Base-by-base conservation (phyloP, 78 protist genomes). In the slime mould (Dictyostelium discoideum) region DNA sequence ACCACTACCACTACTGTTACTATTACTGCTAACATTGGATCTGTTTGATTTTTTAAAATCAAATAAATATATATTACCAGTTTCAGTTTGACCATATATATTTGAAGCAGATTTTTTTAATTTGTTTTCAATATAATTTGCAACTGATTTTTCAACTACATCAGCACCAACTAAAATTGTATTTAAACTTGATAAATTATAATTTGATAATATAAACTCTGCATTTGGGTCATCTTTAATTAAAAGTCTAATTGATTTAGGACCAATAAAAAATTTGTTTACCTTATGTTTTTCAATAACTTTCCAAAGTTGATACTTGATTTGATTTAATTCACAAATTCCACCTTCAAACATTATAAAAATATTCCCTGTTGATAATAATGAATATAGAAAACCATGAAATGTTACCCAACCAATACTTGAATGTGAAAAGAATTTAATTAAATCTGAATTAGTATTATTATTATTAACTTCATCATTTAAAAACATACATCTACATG, bases 401-500 rank as follows among this genome's bases (percentile, higher is more conserved):
- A 93, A 93, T 10, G 48, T 26, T 3, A 90, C 78, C 96, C 96
- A 97, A 8, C 98, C 96, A 16, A 92, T n/a, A 60, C 95, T 96
- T 14, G 86, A 22, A 16, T 32, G 37, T 32, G 37, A 32, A 32
- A 32, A 32, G 37, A 32, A 32, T 32, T 32, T 32, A 32, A 32
- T 32, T 32, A 32, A 32, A 32, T 32, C 1, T 32, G 37, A 32
- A 32, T 32, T 32, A 32, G 0, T 32, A 32, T 32, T 32, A n/a
- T 32, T 32, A 32, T 32, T 16, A 57, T 57, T 10, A 10, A 57
- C 20, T 57, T 57, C 22, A 16, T 10, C 4, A 57, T 16, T 57
- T 3, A 16, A 57, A 57, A 57, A 3, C 3, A 16, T 3, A 57
- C 67, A 14, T 18, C 6, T 20, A 8, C 6, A 3, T 3, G 9